A percentile compares a stretch with the other conserved stretches of the same genome.
These are phyloP conservation scores for Sugiyamaella paludigena DNA, from an alignment of 1,139 yeast species.

Conservation along the genomic window DNA sequence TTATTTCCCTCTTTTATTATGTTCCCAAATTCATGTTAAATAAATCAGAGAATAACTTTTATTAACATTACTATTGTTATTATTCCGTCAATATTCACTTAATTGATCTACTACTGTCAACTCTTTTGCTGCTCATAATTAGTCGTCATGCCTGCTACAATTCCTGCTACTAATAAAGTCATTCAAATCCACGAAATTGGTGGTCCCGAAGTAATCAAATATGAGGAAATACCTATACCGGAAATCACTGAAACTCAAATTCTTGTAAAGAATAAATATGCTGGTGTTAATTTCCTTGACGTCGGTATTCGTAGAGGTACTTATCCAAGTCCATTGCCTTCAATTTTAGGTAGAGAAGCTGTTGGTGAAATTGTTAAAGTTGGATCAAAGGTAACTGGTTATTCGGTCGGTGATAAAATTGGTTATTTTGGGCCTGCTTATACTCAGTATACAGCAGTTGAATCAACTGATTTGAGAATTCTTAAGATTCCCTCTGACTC, in stretches of 20 bases:
- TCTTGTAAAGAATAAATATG: conserved; percentile 64
- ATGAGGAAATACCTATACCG: conserved; percentile 58
- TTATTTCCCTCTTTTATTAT: no score
- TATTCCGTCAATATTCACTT: no score
- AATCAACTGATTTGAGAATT: conserved; percentile 42
- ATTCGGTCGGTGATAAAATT: conserved; percentile 69
- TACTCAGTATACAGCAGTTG: conserved; percentile 63
- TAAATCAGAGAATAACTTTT: no score
- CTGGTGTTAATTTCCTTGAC: conserved; percentile 84
- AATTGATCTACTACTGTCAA: no score
- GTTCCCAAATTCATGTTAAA: no score
- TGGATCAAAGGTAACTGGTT: conserved; percentile 58
- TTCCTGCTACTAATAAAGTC: conserved; percentile 61
- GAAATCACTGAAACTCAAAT: conserved; percentile 53
- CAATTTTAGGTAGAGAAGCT: conserved; percentile 78
- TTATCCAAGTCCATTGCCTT: conserved; percentile 61
- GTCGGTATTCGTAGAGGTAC: conserved; percentile 75
- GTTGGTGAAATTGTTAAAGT: conserved; percentile 68
- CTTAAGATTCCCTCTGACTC: conserved; percentile 2
- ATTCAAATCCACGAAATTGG: conserved; percentile 55
- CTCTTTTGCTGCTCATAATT: no score
- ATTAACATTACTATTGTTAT: no score
- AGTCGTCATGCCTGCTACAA: no score
- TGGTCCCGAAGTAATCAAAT: conserved; percentile 54
- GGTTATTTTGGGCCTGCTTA: conserved; percentile 58